Evolutionary conservation across 352 stramenopile genomes (phyloP), one percentile per base, ranked within the genome.

Genomic region (Pythium plurisporium): DNA sequence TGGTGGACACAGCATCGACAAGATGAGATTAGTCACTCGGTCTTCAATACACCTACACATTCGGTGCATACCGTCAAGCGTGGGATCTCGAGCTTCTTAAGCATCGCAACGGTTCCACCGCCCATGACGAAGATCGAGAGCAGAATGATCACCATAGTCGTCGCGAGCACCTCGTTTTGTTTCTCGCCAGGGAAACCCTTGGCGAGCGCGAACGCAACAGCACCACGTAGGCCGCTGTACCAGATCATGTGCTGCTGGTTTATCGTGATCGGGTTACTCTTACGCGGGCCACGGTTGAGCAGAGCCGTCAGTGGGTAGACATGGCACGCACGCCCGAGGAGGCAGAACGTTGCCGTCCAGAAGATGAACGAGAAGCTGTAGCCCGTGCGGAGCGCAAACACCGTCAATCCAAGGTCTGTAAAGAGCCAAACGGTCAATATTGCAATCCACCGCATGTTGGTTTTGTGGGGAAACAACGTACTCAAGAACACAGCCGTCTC

Each of bases 191-290:
- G 90, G 62, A 97, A 98, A 6, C 76, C 89, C 65, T 94, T 89
- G 55, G 89, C 89, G 52, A 95, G 76, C 26, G 89, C 86, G 62
- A 97, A 98, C 0, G 92, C 90, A 5, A 98, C 88, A 27, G 93
- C 95, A 19, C 93, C 93, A 23, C 95, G 86, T 41, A 98, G 76
- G 11, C 94, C 94, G 34, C 87, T 91, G 76, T 97, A 98, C 84
- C 87, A 98, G 53, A 98, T 91, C 87, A 98, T 96, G 73, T 97
- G 87, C 60, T 95, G 86, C 54, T 95, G 91, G 64, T 96, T 96
- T 33, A 69, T 61, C n/a, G 79, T 89, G 59, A 92, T 92, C 55
- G 69, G 70, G 20, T 74, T 68, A 23, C 59, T 68, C 37, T 79
- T 80, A 45, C 82, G 74, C n/a, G 59, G 59, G 26, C 80, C 70